Conservation (phyloP, 2,329 filamentous ascomycete species). For the Grosmannia huntii region DNA sequence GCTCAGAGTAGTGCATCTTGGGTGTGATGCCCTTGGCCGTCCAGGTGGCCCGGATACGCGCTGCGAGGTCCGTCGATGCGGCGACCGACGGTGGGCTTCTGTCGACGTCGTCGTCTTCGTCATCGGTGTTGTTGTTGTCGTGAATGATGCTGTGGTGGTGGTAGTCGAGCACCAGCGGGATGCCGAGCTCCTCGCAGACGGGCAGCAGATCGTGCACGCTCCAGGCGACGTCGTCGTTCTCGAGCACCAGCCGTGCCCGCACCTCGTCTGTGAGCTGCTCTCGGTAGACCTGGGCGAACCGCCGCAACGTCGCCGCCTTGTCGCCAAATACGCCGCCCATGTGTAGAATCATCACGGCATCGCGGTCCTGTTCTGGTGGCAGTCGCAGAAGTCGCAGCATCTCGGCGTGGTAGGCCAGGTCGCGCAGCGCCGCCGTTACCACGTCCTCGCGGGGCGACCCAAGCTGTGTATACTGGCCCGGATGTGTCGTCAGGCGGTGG, state of each 20-base stretch:
- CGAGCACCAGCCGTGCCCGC: conserved; percentile 72
- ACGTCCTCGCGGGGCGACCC: conserved; percentile 71
- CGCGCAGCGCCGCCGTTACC: conserved; percentile 62
- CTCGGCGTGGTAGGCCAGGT: conserved; percentile 81
- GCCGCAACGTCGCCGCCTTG: conserved; percentile 62
- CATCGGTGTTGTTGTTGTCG: conserved; percentile 12
- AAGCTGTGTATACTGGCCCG: conserved; percentile 85
- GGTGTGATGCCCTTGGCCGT: conserved; percentile 70
- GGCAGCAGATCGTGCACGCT: conserved; percentile 85
- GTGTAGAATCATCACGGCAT: conserved; percentile 90
- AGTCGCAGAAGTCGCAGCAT: conserved; percentile 66
- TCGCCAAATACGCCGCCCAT: conserved; percentile 88
- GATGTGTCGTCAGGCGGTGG: conserved; percentile 80
- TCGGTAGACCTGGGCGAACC: conserved; percentile 66
- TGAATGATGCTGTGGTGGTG: conserved; percentile 96
- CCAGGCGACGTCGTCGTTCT: conserved; percentile 92
- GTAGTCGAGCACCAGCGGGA: conserved; percentile 82
- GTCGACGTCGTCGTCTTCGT: no score
- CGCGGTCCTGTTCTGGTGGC: conserved; percentile 63
- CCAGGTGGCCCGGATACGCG: conserved; percentile 76
- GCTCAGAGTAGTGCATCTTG: conserved; percentile 96
- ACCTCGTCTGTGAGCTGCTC: conserved; percentile 52
- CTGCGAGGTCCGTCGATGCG: conserved; percentile 69
- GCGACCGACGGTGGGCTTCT: conserved; percentile 40
- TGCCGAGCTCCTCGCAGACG: conserved; percentile 85